These are phyloP conservation scores for Russula virescens DNA, from an alignment of 768 basidiomycete genomes.

Conservation along the genomic window DNA sequence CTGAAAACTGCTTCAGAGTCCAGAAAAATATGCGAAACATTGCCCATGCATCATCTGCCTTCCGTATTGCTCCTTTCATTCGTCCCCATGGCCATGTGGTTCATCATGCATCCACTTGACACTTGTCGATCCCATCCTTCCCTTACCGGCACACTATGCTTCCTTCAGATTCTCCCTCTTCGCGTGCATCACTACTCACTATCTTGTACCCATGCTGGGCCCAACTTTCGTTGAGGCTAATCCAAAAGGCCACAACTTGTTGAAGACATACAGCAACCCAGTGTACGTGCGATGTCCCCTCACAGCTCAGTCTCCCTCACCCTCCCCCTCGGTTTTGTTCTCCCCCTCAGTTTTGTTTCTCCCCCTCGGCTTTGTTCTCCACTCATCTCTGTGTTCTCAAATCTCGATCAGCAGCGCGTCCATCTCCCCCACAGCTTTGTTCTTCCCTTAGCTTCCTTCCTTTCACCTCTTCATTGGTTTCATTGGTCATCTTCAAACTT, in stretches of 20 bases:
- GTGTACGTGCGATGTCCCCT: constrained; percentile 49
- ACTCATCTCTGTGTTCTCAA: no score
- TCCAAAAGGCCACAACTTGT: constrained; percentile 78
- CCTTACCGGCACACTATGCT: constrained; percentile 66
- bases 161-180: constrained; percentile 81
- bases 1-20: not conserved
- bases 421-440: no score
- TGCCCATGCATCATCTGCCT: constrained; percentile 17
- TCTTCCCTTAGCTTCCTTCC: no score
- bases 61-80: constrained; percentile 48
- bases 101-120: constrained; percentile 68
- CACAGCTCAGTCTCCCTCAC: no score
- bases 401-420: no score
- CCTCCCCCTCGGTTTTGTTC: no score
- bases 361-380: no score
- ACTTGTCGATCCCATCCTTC: constrained; percentile 60
- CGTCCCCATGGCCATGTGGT: constrained; percentile 66
- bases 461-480: no score
- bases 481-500: no score
- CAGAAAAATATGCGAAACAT: constrained; percentile 16
- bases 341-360: no score
- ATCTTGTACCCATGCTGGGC: constrained; percentile 79
- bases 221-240: constrained; percentile 75
- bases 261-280: constrained; percentile 71
- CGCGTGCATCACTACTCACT: constrained; percentile 69